Evolutionary conservation across 371 early-diverging fungal species (phyloP), one percentile per base, ranked within the genome.

Genomic region (Gilbertella persicaria): DNA sequence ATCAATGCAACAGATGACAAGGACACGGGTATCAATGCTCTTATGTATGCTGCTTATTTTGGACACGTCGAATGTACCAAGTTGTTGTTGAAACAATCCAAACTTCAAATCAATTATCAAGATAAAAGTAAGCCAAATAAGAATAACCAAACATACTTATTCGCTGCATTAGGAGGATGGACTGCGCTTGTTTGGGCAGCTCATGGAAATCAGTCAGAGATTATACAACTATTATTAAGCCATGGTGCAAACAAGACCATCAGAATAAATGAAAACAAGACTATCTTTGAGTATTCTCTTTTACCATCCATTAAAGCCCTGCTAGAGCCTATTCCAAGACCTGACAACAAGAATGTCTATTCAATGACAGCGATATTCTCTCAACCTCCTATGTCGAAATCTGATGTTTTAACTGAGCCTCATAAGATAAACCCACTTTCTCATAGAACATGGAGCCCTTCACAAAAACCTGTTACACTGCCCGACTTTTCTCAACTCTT

Each of bases 101-200:
- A 46, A 0, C 14, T 57, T 12, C 6, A 39, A 44, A 30, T 62
- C 14, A 51, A 67, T 37, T 40, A 48, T 19, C 57, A 63, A 35
- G 58, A 67, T 35, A 62, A 60, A 59, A 67, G 59, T 58, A 59
- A 56, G 53, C 39, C 17, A 20, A 28, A 17, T 28, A 39, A 40
- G 4, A 17, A 19, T 35, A n/a, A 21, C 14, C 36, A 21, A 46
- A 55, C n/a, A 35, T 40, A 50, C 30, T 26, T 45, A 14, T 26
- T 17, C 29, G 38, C 25, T 35, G 14, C 48, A 42, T 33, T 61
- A 85, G 90, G 82, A 53, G 97, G 97, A 16, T 96, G 97, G 97
- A 91, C 95, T 20, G 88, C 95, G 19, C 77, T 96, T 35, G 80
- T 93, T 72, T 97, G 97, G 97, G 94, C 94, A 3, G 83, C 86